These are phyloP conservation scores for Aspergillus puulaauensis DNA, from an alignment of 2,329 filamentous ascomycete species.

Conservation along the genomic window DNA sequence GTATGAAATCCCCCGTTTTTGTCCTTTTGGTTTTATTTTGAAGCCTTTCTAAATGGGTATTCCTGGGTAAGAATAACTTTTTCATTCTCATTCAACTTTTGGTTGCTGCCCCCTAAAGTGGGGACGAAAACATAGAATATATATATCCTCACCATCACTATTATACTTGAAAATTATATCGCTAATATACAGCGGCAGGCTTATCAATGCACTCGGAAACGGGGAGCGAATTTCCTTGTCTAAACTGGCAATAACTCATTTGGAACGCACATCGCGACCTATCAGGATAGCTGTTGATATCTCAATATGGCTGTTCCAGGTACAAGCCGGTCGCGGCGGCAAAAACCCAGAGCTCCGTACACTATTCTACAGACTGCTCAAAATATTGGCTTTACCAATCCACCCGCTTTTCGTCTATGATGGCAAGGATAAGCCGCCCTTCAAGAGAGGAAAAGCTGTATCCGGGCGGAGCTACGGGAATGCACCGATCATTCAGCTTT, in stretches of 20 bases:
- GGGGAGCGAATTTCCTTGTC: slow-evolving; percentile 77
- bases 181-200: slow-evolving; percentile 51
- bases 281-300: slow-evolving; percentile 89
- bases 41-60: slow-evolving; percentile 40
- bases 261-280: slow-evolving; percentile 68
- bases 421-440: slow-evolving; percentile 76
- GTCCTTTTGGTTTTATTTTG: slow-evolving; percentile 2
- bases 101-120: background rate
- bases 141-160: slow-evolving; percentile 3
- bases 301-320: slow-evolving; percentile 96
- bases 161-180: background rate
- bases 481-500: slow-evolving; percentile 68
- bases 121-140: slow-evolving; percentile 8
- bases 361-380: slow-evolving; percentile 85
- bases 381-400: slow-evolving; percentile 73
- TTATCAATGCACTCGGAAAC: slow-evolving; percentile 84
- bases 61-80: slow-evolving; percentile 37
- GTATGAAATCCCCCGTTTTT: background rate
- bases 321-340: slow-evolving; percentile 80
- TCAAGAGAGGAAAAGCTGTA: slow-evolving; percentile 81
- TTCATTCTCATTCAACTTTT: background rate
- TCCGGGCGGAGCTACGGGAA: slow-evolving; percentile 52
- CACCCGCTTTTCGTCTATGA: slow-evolving; percentile 90
- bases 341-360: slow-evolving; percentile 87
- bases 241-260: slow-evolving; percentile 75